Percentiles rank a stretch among this genome's conserved stretches.
phyloP scores from a whole-genome alignment of 2,329 filamentous ascomycete species.

The Fusarium pseudocircinatum region DNA sequence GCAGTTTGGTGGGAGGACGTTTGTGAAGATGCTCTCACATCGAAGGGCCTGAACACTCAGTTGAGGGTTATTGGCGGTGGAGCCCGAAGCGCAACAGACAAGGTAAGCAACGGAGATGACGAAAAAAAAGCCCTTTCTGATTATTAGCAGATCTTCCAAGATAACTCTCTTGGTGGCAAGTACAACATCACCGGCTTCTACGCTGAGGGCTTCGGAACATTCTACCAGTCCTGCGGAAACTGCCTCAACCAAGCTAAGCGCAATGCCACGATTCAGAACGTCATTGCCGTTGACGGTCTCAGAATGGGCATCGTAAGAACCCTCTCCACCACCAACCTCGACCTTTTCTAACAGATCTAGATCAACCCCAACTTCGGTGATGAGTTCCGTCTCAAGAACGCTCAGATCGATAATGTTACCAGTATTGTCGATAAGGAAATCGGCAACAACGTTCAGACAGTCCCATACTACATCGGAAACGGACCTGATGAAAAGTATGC shows the following conservation, averaged over 20 bases:
- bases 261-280: conserved; percentile 44
- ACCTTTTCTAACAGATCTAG: neutral
- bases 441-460: conserved; percentile 43
- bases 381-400: conserved; percentile 43
- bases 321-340: fast-evolving
- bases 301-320: conserved; percentile 41
- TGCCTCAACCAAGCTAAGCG: conserved; percentile 43
- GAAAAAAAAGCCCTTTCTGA: fast-evolving
- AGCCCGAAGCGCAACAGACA: conserved; percentile 43
- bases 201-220: conserved; percentile 43
- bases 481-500: conserved; percentile 45
- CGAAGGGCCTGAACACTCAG: conserved; percentile 45
- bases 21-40: conserved; percentile 43
- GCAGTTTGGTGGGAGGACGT: conserved; percentile 47
- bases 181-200: conserved; percentile 47
- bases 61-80: conserved; percentile 44
- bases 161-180: conserved; percentile 45
- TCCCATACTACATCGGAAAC: conserved; percentile 39
- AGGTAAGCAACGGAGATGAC: neutral
- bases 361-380: conserved; percentile 46
- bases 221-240: conserved; percentile 45
- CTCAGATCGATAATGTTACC: conserved; percentile 39
- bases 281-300: conserved; percentile 38
- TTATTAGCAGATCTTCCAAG: conserved; percentile 40
- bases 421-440: conserved; percentile 44